phyloP scores from a whole-genome alignment of 495 filamentous ascomycete species.

The Tuber indicum region DNA sequence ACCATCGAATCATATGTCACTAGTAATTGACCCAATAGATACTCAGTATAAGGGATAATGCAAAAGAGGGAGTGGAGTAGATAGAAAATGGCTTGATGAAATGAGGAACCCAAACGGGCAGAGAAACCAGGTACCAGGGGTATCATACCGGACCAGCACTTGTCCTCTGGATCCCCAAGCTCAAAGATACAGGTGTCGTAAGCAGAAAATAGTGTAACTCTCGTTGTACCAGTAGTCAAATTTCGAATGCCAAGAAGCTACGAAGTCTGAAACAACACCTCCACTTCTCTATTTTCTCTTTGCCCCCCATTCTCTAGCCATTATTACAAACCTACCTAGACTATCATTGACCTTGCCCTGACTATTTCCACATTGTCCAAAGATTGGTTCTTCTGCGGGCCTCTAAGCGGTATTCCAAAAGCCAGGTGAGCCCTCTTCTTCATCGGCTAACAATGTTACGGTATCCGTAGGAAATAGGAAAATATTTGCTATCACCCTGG shows the following conservation, averaged over 20 bases:
- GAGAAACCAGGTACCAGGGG: neutral
- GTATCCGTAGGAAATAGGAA: neutral
- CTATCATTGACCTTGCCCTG: neutral
- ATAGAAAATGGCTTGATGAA: neutral
- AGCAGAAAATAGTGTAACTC: neutral
- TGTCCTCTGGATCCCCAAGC: neutral
- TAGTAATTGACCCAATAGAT: neutral
- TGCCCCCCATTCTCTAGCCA: neutral
- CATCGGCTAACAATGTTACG: neutral
- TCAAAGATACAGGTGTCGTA: neutral
- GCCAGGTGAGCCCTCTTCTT: neutral
- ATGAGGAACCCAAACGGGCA: neutral
- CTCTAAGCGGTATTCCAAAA: neutral
- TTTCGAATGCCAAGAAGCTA: neutral
- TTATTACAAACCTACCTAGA: neutral
- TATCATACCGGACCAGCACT: neutral
- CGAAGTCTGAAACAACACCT: neutral
- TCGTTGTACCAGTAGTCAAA: neutral
- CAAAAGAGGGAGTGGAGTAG: neutral
- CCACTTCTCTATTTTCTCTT: neutral
- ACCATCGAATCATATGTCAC: neutral
- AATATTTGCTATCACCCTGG: neutral
- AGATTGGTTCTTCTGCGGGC: neutral
- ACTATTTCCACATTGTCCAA: neutral
- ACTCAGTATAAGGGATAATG: neutral